Evolutionary conservation across 768 basidiomycete genomes (phyloP).

Genomic region (Leccinum arenicola): DNA sequence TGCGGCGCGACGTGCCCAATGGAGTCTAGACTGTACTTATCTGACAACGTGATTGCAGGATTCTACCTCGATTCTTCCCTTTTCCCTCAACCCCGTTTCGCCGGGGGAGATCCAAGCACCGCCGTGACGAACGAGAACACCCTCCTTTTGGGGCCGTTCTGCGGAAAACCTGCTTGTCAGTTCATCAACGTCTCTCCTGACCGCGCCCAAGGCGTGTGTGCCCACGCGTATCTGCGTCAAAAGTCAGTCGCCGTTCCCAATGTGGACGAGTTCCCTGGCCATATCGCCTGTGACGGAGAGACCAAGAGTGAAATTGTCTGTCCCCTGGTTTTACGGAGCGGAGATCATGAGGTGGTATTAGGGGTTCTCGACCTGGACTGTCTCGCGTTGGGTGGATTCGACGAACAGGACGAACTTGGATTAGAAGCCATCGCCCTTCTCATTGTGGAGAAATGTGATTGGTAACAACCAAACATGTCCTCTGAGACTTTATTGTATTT

Average conservation of each 20-base stretch:
- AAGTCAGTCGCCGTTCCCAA: constrained; percentile 68
- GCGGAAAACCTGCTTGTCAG: constrained; percentile 90
- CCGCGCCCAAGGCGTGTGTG: constrained; percentile 76
- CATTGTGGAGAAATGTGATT: constrained; percentile 61
- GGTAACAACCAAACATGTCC: constrained; percentile 40
- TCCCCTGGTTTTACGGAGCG: constrained; percentile 52
- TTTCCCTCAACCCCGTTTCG: constrained; percentile 49
- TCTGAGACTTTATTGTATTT: not conserved
- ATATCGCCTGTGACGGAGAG: constrained; percentile 91
- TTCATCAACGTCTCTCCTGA: constrained; percentile 61
- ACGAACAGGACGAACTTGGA: constrained; percentile 73
- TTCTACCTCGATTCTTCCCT: constrained; percentile 76
- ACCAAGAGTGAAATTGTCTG: constrained; percentile 90
- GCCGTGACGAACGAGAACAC: constrained; percentile 7
- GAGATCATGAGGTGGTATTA: constrained; percentile 35
- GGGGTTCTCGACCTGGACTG: constrained; percentile 89
- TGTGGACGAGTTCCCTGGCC: constrained; percentile 82
- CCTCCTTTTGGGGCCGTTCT: constrained; percentile 80
- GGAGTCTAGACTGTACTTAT: not conserved
- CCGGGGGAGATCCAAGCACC: constrained; percentile 14
- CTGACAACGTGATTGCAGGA: constrained; percentile 47
- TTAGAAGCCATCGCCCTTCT: constrained; percentile 69
- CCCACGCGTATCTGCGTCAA: constrained; percentile 62
- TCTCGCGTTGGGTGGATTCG: constrained; percentile 65
- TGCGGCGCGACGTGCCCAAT: not conserved